Evolutionary conservation across 192 early-diverging fungal species (phyloP).

Genomic region (Coemansia sp.): DNA sequence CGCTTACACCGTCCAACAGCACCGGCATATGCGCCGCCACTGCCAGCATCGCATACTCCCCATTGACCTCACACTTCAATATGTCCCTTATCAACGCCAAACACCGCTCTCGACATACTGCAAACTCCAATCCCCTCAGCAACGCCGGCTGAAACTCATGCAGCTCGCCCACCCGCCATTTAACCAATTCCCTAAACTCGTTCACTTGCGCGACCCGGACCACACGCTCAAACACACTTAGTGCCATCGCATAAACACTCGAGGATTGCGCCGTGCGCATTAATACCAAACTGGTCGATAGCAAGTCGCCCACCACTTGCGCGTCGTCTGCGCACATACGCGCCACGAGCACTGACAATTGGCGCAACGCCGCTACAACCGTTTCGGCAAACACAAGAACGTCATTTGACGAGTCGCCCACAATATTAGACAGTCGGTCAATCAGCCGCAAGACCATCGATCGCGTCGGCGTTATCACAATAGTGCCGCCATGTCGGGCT

Average conservation of each 20-base stretch:
- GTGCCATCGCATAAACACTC: constrained; percentile 28
- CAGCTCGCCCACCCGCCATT: constrained; percentile 13
- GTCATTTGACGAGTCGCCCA: constrained; percentile 32
- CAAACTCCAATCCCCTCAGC: constrained; percentile 43
- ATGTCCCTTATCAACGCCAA: constrained; percentile 29
- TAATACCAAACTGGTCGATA: constrained; percentile 27
- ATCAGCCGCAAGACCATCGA: constrained; percentile 39
- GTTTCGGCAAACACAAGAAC: constrained; percentile 35
- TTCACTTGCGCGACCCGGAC: constrained; percentile 19
- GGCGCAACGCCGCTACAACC: constrained; percentile 33
- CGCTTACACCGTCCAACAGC: constrained; percentile 17
- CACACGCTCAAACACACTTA: constrained; percentile 47
- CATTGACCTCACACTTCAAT: constrained; percentile 10
- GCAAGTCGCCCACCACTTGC: constrained; percentile 23
- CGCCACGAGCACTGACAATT: constrained; percentile 33
- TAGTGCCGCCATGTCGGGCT: constrained; percentile 32
- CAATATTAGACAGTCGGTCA: constrained; percentile 49
- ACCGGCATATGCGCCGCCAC: constrained; percentile 30
- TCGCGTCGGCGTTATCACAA: constrained; percentile 44
- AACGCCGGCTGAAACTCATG: constrained; percentile 29
- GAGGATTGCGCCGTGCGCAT: constrained; percentile 35
- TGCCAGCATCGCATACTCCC: constrained; percentile 23
- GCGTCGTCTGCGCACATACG: constrained; percentile 32
- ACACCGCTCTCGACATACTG: constrained; percentile 36
- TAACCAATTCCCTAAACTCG: constrained; percentile 9